Conservation (phyloP, 345 rosid genomes). For the Acer saccharum region DNA sequence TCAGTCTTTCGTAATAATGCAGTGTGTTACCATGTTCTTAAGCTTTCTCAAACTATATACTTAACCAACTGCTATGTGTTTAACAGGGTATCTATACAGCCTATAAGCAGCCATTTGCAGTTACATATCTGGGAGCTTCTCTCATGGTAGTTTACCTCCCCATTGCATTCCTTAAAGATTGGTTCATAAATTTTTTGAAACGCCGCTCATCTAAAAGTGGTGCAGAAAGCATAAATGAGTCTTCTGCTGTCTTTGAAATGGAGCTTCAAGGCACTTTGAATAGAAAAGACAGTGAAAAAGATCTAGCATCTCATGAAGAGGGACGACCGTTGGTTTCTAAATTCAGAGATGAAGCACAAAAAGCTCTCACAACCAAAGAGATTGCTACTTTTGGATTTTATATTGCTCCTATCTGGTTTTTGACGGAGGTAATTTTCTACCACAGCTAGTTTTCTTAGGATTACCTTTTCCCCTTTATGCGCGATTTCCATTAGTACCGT, state of each 20-base stretch:
- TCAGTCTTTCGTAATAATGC: not conserved
- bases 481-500: not conserved
- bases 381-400: conserved; percentile 81
- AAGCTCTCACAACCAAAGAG: conserved; percentile 63
- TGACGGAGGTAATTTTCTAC: conserved; percentile 74
- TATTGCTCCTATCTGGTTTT: conserved; percentile 98
- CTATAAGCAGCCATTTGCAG: conserved; percentile 97
- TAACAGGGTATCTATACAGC: conserved; percentile 85
- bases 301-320: conserved; percentile 59
- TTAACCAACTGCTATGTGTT: conserved; percentile 16
- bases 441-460: conserved; percentile 6
- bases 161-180: conserved; percentile 82
- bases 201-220: conserved; percentile 49
- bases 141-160: conserved; percentile 98
- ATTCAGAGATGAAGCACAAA: conserved; percentile 59
- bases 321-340: conserved; percentile 63
- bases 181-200: conserved; percentile 60
- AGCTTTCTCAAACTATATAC: not conserved
- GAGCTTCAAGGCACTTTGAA: conserved; percentile 69
- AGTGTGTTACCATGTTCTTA: not conserved
- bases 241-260: conserved; percentile 68
- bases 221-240: conserved; percentile 40
- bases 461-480: not conserved
- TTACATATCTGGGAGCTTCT: conserved; percentile 98
- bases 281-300: conserved; percentile 77